Conservation (phyloP, 106 monocot genomes). For the Alisma plantagoaquatica region DNA sequence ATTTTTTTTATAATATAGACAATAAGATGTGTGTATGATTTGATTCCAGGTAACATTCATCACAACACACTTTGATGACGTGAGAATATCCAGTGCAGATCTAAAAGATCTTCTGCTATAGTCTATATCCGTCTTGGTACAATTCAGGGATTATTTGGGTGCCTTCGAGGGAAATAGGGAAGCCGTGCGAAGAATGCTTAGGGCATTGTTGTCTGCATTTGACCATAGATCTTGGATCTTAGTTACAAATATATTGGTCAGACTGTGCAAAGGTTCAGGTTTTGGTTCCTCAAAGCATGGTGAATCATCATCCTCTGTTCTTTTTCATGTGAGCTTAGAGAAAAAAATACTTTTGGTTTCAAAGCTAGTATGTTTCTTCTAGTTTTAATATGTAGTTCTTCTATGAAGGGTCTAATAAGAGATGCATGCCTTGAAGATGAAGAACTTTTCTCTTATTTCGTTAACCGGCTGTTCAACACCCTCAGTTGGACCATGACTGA, state of each 20-base stretch:
- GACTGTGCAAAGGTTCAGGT: slow-evolving; percentile 79
- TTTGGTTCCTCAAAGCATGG: slow-evolving; percentile 80
- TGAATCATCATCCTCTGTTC: slow-evolving; percentile 65
- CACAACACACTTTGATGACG: slow-evolving; percentile 80
- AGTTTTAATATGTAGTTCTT: background rate
- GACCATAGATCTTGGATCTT: slow-evolving; percentile 96
- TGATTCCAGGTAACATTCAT: slow-evolving; percentile 64
- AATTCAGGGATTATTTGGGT: slow-evolving; percentile 71
- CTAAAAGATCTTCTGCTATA: slow-evolving; percentile 90
- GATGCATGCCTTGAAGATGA: slow-evolving; percentile 68
- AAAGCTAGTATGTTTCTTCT: background rate
- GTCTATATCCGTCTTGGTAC: slow-evolving; percentile 79
- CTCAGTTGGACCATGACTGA: slow-evolving; percentile 99
- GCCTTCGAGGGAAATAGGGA: slow-evolving; percentile 75
- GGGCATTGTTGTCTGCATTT: slow-evolving; percentile 68
- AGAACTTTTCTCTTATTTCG: slow-evolving; percentile 69
- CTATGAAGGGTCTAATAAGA: slow-evolving; percentile 54
- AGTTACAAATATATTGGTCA: slow-evolving; percentile 72
- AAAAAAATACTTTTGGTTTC: too few species aligned
- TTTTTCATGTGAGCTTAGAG: slow-evolving; percentile 80
- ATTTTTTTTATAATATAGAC: too few species aligned
- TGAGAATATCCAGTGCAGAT: slow-evolving; percentile 72
- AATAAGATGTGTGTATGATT: too few species aligned
- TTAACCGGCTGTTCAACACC: slow-evolving; percentile 93
- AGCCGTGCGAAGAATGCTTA: slow-evolving; percentile 72